A percentile compares a stretch with the other conserved stretches of the same genome.
These are phyloP conservation scores for Solanum paucissectum DNA, from an alignment of 257 asterid species.

Conservation along the genomic window DNA sequence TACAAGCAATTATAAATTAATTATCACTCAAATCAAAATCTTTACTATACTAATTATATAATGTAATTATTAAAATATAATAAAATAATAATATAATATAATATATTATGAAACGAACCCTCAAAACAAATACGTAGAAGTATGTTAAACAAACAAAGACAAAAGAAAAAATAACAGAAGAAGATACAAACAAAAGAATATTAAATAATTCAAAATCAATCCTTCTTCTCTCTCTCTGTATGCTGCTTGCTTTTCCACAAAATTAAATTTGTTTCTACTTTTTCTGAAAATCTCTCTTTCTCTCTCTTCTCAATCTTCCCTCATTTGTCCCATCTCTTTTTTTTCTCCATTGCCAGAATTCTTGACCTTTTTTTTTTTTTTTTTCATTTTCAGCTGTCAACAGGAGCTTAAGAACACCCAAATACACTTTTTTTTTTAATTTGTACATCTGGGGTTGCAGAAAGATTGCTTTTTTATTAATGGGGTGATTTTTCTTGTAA, in stretches of 20 bases:
- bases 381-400: background rate
- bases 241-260: background rate
- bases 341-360: background rate
- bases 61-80: too few relatives aligned
- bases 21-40: background rate
- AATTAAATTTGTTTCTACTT: background rate
- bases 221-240: background rate
- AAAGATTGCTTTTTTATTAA: conserved; percentile 22
- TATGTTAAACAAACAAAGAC: background rate
- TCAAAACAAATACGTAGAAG: background rate
- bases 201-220: background rate
- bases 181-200: background rate
- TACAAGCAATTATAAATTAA: background rate
- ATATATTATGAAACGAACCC: background rate
- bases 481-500: conserved; percentile 12
- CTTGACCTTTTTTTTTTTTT: background rate
- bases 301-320: conserved; percentile 44
- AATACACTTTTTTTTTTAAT: background rate
- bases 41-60: background rate
- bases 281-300: conserved; percentile 20
- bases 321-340: conserved; percentile 6
- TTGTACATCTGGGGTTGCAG: conserved; percentile 1
- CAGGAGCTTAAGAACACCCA: background rate
- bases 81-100: background rate
- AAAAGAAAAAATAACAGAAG: background rate